A percentile compares a stretch with the other conserved stretches of the same genome.
These are phyloP conservation scores for Citrus glauca DNA, from an alignment of 345 rosid species.

Conservation along the genomic window DNA sequence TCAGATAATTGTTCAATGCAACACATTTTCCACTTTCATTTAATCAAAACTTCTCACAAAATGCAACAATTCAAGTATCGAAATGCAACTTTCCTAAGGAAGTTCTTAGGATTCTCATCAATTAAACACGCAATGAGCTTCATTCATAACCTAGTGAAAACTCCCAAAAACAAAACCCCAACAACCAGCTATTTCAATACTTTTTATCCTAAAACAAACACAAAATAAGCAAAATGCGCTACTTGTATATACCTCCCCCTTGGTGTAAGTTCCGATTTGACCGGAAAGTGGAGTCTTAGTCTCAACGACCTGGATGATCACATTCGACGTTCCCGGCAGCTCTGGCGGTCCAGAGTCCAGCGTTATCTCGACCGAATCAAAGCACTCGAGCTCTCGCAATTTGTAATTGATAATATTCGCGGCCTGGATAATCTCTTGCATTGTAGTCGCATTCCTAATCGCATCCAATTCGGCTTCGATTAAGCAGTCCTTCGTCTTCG, in stretches of 20 bases:
- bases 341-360: conserved; percentile 89
- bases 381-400: conserved; percentile 64
- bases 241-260: conserved; percentile 51
- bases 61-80: neutral
- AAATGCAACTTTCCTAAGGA: neutral
- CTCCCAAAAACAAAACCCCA: neutral
- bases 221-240: neutral
- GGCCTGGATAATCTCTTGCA: conserved; percentile 74
- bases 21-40: neutral
- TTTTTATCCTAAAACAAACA: neutral
- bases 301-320: conserved; percentile 69
- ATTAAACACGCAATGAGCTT: neutral
- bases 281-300: conserved; percentile 52
- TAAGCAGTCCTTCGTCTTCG: conserved; percentile 44
- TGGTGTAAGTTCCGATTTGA: conserved; percentile 68
- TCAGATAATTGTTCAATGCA: neutral
- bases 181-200: neutral
- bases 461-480: conserved; percentile 64
- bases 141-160: neutral
- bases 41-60: neutral
- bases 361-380: conserved; percentile 74
- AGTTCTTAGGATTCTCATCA: neutral
- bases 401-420: conserved; percentile 55
- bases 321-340: conserved; percentile 83
- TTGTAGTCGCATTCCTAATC: conserved; percentile 51